A percentile compares a stretch with the other conserved stretches of the same genome.
phyloP scores from a whole-genome alignment of 768 basidiomycete genomes.

The Phallus indusiatus region DNA sequence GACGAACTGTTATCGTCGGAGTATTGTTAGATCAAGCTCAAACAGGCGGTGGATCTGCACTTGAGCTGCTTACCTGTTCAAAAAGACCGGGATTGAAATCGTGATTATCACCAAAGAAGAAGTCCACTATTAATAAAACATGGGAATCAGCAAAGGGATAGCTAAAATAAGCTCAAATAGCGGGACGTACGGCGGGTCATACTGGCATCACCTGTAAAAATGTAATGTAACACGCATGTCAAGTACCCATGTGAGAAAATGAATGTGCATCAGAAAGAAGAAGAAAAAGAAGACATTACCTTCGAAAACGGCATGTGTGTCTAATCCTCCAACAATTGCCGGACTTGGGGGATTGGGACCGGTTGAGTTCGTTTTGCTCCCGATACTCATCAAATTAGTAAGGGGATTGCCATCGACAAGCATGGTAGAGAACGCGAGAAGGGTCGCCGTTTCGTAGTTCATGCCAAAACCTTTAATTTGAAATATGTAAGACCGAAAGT shows the following conservation, averaged over 20 bases:
- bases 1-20: background rate
- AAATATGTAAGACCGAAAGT: background rate
- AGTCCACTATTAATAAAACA: background rate
- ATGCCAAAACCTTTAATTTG: conserved; percentile 6
- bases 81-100: conserved; percentile 6
- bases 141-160: background rate
- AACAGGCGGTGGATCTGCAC: background rate
- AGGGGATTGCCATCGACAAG: conserved; percentile 8
- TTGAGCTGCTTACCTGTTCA: background rate
- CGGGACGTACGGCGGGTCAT: background rate
- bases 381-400: conserved; percentile 8
- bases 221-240: background rate
- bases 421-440: conserved; percentile 2
- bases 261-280: background rate
- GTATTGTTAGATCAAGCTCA: background rate
- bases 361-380: background rate
- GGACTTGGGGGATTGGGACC: background rate
- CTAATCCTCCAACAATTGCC: conserved; percentile 3
- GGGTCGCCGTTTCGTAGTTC: background rate
- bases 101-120: conserved; percentile 7
- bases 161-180: background rate
- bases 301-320: conserved; percentile 5
- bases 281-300: background rate
- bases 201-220: conserved; percentile 6
- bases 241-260: too few species aligned